A percentile compares a stretch with the other conserved stretches of the same genome.
Conservation (phyloP, 73 alveolate species). For the Tetrahymena borealis region DNA sequence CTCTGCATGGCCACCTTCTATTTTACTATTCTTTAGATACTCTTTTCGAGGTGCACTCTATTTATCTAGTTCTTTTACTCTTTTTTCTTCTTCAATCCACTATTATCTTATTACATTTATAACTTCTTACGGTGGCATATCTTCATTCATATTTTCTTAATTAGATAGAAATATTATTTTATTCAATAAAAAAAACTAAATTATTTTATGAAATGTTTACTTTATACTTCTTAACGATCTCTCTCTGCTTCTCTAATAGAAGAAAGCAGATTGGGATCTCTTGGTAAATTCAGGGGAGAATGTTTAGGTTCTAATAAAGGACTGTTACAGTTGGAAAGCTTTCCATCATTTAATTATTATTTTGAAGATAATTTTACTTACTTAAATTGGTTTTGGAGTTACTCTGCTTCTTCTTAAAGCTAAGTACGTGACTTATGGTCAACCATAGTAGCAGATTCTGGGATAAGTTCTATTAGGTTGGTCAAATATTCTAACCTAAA, state of each 20-base stretch:
- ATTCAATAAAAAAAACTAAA: constrained; percentile 10
- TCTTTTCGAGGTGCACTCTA: constrained; percentile 47
- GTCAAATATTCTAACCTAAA: constrained; percentile 51
- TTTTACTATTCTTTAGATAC: neutral
- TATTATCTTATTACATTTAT: constrained; percentile 32
- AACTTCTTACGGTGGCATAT: constrained; percentile 55
- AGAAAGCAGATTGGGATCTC: no score
- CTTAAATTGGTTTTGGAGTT: neutral
- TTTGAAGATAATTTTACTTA: neutral
- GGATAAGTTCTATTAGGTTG: constrained; percentile 49
- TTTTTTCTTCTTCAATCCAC: constrained; percentile 72
- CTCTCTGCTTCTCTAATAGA: no score
- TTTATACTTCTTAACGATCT: neutral
- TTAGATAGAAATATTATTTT: constrained; percentile 62
- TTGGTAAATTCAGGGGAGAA: no score
- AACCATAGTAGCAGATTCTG: constrained; percentile 42
- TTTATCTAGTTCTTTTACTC: constrained; percentile 46
- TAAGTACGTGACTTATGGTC: constrained; percentile 33
- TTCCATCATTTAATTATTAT: neutral
- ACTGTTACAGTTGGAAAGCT: constrained; percentile 8
- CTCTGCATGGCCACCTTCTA: constrained; percentile 89
- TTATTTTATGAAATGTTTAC: constrained; percentile 12
- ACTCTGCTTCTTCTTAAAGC: constrained; percentile 9
- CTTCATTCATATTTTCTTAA: constrained; percentile 78
- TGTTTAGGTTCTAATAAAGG: constrained; percentile 14